Evolutionary conservation across 2,329 filamentous ascomycete genomes (phyloP).

Genomic region (Ascochyta clinopodiicola): DNA sequence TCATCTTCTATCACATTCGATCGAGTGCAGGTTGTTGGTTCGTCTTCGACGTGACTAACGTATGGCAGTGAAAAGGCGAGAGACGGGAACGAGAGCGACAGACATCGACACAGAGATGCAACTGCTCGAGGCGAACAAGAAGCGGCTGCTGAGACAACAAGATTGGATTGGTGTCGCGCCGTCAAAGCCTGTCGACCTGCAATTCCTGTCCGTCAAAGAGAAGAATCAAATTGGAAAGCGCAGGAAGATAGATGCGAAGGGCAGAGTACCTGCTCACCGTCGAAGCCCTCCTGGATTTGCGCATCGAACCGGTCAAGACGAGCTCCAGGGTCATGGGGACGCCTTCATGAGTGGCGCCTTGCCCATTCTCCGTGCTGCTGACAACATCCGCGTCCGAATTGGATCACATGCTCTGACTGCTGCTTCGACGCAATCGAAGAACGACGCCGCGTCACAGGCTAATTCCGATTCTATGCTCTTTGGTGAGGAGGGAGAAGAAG

Average conservation of each 20-base stretch:
- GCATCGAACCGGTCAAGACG: neutral
- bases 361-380: conserved; percentile 19
- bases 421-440: conserved; percentile 21
- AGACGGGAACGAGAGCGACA: conserved; percentile 8
- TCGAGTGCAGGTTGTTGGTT: neutral
- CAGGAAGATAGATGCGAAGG: conserved; percentile 28
- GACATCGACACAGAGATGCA: conserved; percentile 23
- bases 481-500: conserved; percentile 32
- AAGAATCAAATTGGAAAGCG: conserved; percentile 44
- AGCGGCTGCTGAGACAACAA: conserved; percentile 36
- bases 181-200: conserved; percentile 39
- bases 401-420: conserved; percentile 45
- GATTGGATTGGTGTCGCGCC: conserved; percentile 46
- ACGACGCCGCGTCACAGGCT: conserved; percentile 17
- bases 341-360: conserved; percentile 22
- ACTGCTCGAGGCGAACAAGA: conserved; percentile 37
- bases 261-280: conserved; percentile 6
- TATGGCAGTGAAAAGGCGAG: neutral
- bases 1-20: neutral
- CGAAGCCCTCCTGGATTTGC: neutral
- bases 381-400: conserved; percentile 44
- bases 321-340: conserved; percentile 5
- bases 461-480: conserved; percentile 48
- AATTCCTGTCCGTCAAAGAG: conserved; percentile 32
- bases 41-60: neutral